Percentiles rank a stretch among this genome's conserved stretches.
Evolutionary conservation across 495 filamentous ascomycete genomes (phyloP).

Genomic region (Arthonia radiata): DNA sequence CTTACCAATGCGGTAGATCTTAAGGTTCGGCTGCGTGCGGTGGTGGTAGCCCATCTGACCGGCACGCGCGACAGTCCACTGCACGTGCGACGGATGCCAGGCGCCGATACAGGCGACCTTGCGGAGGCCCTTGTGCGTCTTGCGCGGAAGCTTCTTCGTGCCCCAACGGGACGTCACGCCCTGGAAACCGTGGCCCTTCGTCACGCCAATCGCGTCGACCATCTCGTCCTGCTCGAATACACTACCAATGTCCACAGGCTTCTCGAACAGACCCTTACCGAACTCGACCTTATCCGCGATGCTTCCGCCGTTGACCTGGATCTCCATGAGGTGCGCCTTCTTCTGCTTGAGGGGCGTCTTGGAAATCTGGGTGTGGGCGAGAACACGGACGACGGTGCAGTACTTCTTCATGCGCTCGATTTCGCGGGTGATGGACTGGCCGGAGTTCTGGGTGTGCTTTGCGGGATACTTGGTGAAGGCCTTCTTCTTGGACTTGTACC

Average conservation of each 20-base stretch:
- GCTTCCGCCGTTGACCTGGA: conserved; percentile 97
- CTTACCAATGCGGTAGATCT: conserved; percentile 96
- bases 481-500: conserved; percentile 99
- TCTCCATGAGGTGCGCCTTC: conserved; percentile 99
- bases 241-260: conserved; percentile 71
- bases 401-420: conserved; percentile 99
- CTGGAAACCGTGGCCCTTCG: conserved; percentile 95
- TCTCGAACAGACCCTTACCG: conserved; percentile 87
- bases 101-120: conserved; percentile 99
- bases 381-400: conserved; percentile 97
- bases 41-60: conserved; percentile 99
- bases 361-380: conserved; percentile 98
- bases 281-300: conserved; percentile 90
- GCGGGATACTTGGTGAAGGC: conserved; percentile 99
- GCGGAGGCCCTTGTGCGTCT: conserved; percentile 99
- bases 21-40: conserved; percentile 99
- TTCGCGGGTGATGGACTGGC: conserved; percentile 76
- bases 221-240: conserved; percentile 99
- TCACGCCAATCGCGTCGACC: conserved; percentile 98
- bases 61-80: conserved; percentile 99
- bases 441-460: conserved; percentile 86
- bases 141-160: conserved; percentile 99
- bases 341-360: conserved; percentile 99
- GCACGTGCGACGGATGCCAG: conserved; percentile 99
- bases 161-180: conserved; percentile 98